Evolutionary conservation across 2,329 filamentous ascomycete genomes (phyloP).

Genomic region (Parascedosporium putredinis): DNA sequence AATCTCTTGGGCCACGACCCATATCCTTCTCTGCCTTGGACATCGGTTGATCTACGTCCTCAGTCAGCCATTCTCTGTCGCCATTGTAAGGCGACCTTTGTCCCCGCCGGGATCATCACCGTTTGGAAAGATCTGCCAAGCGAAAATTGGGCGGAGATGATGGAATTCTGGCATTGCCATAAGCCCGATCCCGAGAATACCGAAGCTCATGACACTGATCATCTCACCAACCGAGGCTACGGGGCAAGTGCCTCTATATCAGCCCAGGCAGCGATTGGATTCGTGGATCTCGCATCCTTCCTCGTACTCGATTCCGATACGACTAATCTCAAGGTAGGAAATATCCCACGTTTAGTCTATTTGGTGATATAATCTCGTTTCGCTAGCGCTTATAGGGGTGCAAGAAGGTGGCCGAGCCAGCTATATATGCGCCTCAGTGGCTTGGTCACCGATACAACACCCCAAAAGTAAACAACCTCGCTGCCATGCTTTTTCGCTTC

Average conservation of each 20-base stretch:
- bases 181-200: slow-evolving; percentile 59
- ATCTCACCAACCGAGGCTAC: slow-evolving; percentile 60
- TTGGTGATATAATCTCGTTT: background rate
- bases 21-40: slow-evolving; percentile 42
- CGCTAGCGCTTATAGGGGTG: slow-evolving; percentile 23
- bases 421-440: slow-evolving; percentile 34
- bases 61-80: slow-evolving; percentile 33
- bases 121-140: slow-evolving; percentile 90
- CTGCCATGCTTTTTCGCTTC: slow-evolving; percentile 15
- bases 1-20: slow-evolving; percentile 14
- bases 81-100: slow-evolving; percentile 25
- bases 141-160: slow-evolving; percentile 99
- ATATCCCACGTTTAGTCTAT: background rate
- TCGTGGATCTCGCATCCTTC: slow-evolving; percentile 74
- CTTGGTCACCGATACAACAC: slow-evolving; percentile 59
- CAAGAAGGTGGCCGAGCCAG: slow-evolving; percentile 55
- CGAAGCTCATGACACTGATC: slow-evolving; percentile 28
- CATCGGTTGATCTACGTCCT: slow-evolving; percentile 34
- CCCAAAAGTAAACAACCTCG: slow-evolving; percentile 41
- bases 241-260: slow-evolving; percentile 68
- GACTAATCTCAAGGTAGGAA: slow-evolving; percentile 26
- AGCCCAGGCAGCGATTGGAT: slow-evolving; percentile 55
- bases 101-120: slow-evolving; percentile 28
- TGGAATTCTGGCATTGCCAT: slow-evolving; percentile 99
- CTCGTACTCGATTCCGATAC: slow-evolving; percentile 62